Evolutionary conservation across 2,329 filamentous ascomycete genomes (phyloP).

Genomic region (Sarocladium oryzae): DNA sequence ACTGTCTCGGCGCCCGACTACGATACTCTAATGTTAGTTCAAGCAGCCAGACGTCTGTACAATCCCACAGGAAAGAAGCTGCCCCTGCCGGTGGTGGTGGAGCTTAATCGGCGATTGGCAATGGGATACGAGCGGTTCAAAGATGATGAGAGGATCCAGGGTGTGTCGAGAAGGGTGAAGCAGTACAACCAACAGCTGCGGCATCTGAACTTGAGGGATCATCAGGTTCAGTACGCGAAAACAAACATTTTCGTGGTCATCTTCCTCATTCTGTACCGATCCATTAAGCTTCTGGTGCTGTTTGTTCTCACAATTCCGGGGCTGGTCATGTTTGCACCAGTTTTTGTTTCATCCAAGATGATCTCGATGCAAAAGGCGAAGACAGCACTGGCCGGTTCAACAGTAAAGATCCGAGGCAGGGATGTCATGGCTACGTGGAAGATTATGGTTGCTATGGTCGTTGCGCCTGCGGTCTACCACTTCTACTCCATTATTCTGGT

Average conservation of each 20-base stretch:
- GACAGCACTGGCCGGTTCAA: constrained; percentile 76
- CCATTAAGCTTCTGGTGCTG: constrained; percentile 70
- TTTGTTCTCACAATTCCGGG: constrained; percentile 80
- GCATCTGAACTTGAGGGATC: constrained; percentile 81
- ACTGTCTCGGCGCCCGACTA: constrained; percentile 92
- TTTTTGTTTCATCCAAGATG: constrained; percentile 77
- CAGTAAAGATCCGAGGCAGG: constrained; percentile 79
- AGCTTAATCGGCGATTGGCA: constrained; percentile 85
- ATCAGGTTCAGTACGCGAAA: constrained; percentile 88
- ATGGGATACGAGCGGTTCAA: constrained; percentile 91
- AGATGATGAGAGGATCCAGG: constrained; percentile 75
- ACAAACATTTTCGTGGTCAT: constrained; percentile 73
- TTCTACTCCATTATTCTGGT: constrained; percentile 71
- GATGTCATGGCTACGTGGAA: constrained; percentile 96
- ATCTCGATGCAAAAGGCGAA: constrained; percentile 78
- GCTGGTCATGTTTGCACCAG: constrained; percentile 77
- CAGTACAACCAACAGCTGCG: constrained; percentile 83
- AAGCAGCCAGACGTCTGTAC: constrained; percentile 87
- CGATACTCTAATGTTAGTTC: constrained; percentile 93
- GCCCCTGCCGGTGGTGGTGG: constrained; percentile 84
- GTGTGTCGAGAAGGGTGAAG: constrained; percentile 67
- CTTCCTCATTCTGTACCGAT: constrained; percentile 69
- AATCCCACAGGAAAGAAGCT: constrained; percentile 92
- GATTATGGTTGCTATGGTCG: constrained; percentile 75
- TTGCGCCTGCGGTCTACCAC: constrained; percentile 76